Base-by-base conservation (phyloP, 2,329 filamentous ascomycete genomes). In the Aspergillus clavatus region DNA sequence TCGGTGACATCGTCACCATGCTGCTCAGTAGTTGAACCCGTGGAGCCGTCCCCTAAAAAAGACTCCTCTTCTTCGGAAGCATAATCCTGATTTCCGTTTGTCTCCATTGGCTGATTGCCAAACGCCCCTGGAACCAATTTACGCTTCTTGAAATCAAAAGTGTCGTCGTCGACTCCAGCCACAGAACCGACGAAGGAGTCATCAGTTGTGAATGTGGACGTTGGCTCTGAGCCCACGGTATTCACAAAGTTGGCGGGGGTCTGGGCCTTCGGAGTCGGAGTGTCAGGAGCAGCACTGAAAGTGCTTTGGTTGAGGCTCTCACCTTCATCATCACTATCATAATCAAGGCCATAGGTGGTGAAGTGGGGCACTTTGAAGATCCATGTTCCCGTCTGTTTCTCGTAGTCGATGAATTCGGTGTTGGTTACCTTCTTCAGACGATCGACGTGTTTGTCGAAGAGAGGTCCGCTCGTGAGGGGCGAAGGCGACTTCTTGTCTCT, bases 31-130 rank as follows among this genome's bases (percentile, higher is more conserved):
- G 78, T 76, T 71, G 83, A 86, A 86, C 84, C 86, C 82, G 83
- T 85, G 82, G 86, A 90, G 83, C 86, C 83, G 76, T 84, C 79
- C 81, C 84, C 87, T 87, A 90, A 90, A 91, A 93, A 91, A 90
- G 87, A 76, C 58, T 70, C 67, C 41, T 71, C 64, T 14, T 56
- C 59, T 28, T 56, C 59, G 37, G 57, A 62, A 43, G 36, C 50
- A 45, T 71, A 47, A 12, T 46, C 69, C 58, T 74, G 71, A 45
- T 69, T 65, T n/a, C 72, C 60, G 43, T 79, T 72, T 18, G 82
- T 79, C 44, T 82, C 79, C 27, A 74, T 74, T 23, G 74, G 72
- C 40, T 79, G 76, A 44, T 81, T 76, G 27, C 87, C 84, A 67
- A 95, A 97, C 0, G 88, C 82, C 39, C 93, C 91, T 4, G 91